phyloP scores from a whole-genome alignment of 1,284 basidiomycete species.

The Trichosporon faecale region DNA sequence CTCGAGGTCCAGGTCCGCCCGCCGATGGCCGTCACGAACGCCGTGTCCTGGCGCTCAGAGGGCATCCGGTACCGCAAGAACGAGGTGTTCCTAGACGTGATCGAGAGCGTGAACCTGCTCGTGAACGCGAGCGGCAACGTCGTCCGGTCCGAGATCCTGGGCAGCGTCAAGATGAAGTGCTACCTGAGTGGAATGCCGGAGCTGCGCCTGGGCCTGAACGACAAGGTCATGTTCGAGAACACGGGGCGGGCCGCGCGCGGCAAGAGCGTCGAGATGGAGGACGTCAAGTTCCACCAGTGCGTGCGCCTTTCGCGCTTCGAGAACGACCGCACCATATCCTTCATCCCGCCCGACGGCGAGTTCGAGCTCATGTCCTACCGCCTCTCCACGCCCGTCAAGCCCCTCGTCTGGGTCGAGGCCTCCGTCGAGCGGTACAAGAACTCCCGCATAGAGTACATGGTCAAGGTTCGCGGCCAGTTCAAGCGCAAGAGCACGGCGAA shows the following conservation, averaged over 20 bases:
- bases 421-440: constrained; percentile 92
- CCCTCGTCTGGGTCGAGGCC: constrained; percentile 97
- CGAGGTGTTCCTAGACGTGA: constrained; percentile 97
- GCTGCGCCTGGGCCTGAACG: constrained; percentile 89
- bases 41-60: constrained; percentile 97
- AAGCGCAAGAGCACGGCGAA: constrained; percentile 94
- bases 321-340: constrained; percentile 97
- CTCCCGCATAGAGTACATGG: constrained; percentile 93
- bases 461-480: constrained; percentile 97
- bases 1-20: constrained; percentile 94
- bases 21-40: constrained; percentile 97
- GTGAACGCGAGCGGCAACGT: constrained; percentile 97
- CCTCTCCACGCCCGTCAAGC: constrained; percentile 93
- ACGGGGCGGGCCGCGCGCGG: constrained; percentile 91
- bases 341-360: constrained; percentile 98
- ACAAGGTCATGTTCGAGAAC: constrained; percentile 99
- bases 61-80: constrained; percentile 98
- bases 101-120: constrained; percentile 94
- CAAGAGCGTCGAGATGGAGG: constrained; percentile 99
- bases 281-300: constrained; percentile 99
- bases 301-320: constrained; percentile 99
- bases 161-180: constrained; percentile 99
- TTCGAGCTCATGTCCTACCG: constrained; percentile 99
- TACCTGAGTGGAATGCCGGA: constrained; percentile 99
- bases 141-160: constrained; percentile 93